A percentile compares a stretch with the other conserved stretches of the same genome.
These are phyloP conservation scores for Camellia lanceoleosa DNA, from an alignment of 148 eudicot species.

Conservation along the genomic window DNA sequence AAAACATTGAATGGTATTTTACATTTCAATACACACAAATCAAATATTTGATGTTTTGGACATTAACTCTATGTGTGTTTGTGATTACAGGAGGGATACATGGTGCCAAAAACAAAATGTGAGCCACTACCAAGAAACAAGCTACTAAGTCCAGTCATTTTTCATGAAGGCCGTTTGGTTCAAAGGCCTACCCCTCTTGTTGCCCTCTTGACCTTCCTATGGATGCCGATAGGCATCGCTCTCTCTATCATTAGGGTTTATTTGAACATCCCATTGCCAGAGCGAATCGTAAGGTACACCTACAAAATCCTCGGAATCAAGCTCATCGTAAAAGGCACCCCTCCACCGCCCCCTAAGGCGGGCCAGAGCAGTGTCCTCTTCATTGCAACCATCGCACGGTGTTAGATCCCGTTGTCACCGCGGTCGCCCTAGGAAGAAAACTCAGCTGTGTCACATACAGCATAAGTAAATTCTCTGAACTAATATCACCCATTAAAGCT, in stretches of 20 bases:
- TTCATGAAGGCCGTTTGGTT: constrained; percentile 64
- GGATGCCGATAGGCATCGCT: constrained; percentile 54
- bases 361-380: constrained; percentile 46
- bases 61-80: too few relatives aligned
- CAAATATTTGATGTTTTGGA: not conserved
- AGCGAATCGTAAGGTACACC: constrained; percentile 31
- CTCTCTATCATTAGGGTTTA: constrained; percentile 46
- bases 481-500: constrained; percentile 56
- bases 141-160: constrained; percentile 50
- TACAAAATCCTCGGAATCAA: constrained; percentile 50
- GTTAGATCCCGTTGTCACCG: constrained; percentile 48
- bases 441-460: constrained; percentile 55
- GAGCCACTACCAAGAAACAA: constrained; percentile 47
- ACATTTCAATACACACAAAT: not conserved
- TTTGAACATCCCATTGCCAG: constrained; percentile 38
- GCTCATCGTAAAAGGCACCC: constrained; percentile 57
- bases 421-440: constrained; percentile 54
- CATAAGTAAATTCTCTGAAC: constrained; percentile 54
- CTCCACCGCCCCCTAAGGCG: constrained; percentile 50
- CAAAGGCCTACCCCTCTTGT: constrained; percentile 56
- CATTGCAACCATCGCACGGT: constrained; percentile 61
- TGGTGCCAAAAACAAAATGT: constrained; percentile 42
- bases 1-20: too few relatives aligned
- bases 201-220: constrained; percentile 47
- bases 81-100: constrained; percentile 48